Base-by-base conservation (phyloP, 768 basidiomycete genomes). In the Hygrophoropsis aurantiaca region DNA sequence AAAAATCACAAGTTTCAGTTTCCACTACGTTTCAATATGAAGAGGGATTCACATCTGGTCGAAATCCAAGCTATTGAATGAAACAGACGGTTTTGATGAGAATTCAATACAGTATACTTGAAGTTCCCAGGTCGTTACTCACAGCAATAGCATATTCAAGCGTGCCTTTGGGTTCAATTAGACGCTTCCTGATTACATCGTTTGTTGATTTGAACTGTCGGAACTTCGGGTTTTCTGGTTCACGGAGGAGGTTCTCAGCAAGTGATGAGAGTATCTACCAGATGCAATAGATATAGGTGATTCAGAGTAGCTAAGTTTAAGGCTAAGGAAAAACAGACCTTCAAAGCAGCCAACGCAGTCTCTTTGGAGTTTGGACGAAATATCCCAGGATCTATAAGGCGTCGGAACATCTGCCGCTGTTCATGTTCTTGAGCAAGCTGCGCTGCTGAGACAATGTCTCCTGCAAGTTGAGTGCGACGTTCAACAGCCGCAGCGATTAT, bases 131-230 rank as follows among this genome's bases (percentile, higher is more conserved):
- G 9, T n/a, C 23, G 3, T 38, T 15, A 74, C 85, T 65, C 24
- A 88, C 90, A 58, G 79, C 87, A 34, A 88, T 73, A 1, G 86
- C 88, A 68, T 87, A 92, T 61, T 93, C 90, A 32, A 93, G 67
- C 0, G 86, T 75, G 3, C 90, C 65, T 70, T 85, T 80, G 11
- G 81, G 81, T 33, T 89, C 78, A 13, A 93, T 75, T 24, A 92
- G 60, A 50, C 80, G 68, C 13, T 76, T 73, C 68, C 87, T 78
- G 70, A 91, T 86, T 18, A 69, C 69, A 25, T 59, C 63, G 56
- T 93, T 93, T 11, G 87, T 90, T 5, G 79, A 72, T 67, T 90
- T 92, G 77, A 92, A 89, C 54, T 74, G 74, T 49, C 78, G 78
- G 54, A 74, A 93, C 65, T 85, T 90, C 18, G 73, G 68, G 54